phyloP scores from a whole-genome alignment of 176 grass and related monocot species.

The Cenchrus purpureus region DNA sequence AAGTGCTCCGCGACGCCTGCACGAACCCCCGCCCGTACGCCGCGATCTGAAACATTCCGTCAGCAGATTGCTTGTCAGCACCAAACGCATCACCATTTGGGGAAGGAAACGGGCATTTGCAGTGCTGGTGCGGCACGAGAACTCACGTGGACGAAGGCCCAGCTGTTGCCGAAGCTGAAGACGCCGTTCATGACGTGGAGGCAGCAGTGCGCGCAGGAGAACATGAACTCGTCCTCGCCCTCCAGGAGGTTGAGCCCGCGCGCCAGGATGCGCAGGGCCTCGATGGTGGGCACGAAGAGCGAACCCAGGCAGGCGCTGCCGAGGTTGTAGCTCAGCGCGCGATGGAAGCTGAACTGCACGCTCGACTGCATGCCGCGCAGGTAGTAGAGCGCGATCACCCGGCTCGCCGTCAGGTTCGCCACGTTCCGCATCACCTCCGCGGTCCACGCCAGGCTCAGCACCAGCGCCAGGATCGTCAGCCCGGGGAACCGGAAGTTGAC shows the following conservation, averaged over 20 bases:
- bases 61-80: background rate
- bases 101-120: background rate
- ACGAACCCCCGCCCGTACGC: constrained; percentile 89
- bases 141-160: constrained; percentile 94
- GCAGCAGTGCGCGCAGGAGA: constrained; percentile 98
- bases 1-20: constrained; percentile 87
- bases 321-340: constrained; percentile 82
- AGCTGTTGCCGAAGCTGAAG: constrained; percentile 94
- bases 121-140: too few species aligned
- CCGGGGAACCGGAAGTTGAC: constrained; percentile 73
- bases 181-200: constrained; percentile 89
- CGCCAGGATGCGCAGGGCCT: constrained; percentile 86
- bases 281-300: constrained; percentile 87
- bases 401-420: constrained; percentile 85
- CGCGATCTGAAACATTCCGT: constrained; percentile 53
- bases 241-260: constrained; percentile 92
- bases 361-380: constrained; percentile 96
- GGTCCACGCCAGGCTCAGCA: constrained; percentile 84
- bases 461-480: constrained; percentile 73
- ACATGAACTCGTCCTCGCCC: constrained; percentile 99
- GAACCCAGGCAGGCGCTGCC: constrained; percentile 97
- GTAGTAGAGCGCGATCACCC: constrained; percentile 97
- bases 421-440: constrained; percentile 99
- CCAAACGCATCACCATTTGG: background rate
- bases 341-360: constrained; percentile 94